These are phyloP conservation scores for Phylloboletellus chloephorus DNA, from an alignment of 1,284 basidiomycete genomes.

Conservation along the genomic window DNA sequence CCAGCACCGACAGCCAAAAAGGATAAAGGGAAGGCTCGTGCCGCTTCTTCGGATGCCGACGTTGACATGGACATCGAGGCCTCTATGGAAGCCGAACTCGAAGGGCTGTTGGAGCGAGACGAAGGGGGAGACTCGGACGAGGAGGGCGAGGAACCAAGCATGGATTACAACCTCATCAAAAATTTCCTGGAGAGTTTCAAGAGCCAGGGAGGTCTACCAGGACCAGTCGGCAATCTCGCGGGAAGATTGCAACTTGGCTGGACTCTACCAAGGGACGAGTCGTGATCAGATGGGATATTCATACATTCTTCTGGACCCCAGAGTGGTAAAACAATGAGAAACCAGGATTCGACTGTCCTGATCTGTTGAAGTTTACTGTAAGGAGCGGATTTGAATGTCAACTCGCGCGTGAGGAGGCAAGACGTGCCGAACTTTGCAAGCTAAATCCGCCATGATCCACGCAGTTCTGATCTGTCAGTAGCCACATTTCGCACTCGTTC, in stretches of 20 bases:
- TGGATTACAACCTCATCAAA: slow-evolving; percentile 88
- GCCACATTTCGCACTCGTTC: slow-evolving; percentile 37
- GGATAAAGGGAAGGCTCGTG: slow-evolving; percentile 31
- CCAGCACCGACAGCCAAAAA: slow-evolving; percentile 16
- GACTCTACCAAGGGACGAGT: slow-evolving; percentile 64
- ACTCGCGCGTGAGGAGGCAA: too few species aligned
- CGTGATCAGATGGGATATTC: slow-evolving; percentile 11
- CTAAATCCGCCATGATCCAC: slow-evolving; percentile 68
- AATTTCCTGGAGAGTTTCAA: slow-evolving; percentile 95
- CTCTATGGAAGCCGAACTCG: slow-evolving; percentile 84
- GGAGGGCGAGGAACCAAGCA: slow-evolving; percentile 44
- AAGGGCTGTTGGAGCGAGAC: slow-evolving; percentile 53
- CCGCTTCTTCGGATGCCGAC: slow-evolving; percentile 31
- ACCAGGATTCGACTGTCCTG: too few species aligned
- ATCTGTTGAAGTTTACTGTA: too few species aligned
- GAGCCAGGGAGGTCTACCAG: slow-evolving; percentile 78
- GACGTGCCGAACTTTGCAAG: not conserved
- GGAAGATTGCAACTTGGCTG: slow-evolving; percentile 74
- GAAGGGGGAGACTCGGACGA: slow-evolving; percentile 48
- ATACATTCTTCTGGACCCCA: too few species aligned
- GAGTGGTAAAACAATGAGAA: too few species aligned
- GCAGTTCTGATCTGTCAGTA: slow-evolving; percentile 70
- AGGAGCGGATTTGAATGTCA: too few species aligned
- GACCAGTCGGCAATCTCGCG: slow-evolving; percentile 84
- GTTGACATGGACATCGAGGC: slow-evolving; percentile 62